Conservation (phyloP, 371 early-diverging fungal genomes). For the Actinomortierella wolfii region DNA sequence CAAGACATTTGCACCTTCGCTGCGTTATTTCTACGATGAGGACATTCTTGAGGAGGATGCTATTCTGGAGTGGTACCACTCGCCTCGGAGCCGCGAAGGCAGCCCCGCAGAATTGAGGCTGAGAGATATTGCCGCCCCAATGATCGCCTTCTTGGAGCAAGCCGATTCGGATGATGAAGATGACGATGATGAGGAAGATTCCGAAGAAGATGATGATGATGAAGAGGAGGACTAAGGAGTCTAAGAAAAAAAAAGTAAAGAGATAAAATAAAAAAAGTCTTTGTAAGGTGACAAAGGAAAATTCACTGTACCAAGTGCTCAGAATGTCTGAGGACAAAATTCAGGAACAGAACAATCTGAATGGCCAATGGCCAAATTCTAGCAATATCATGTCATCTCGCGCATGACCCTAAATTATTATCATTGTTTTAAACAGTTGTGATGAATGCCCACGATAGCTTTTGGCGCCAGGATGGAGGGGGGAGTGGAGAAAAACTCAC, state of each 20-base stretch:
- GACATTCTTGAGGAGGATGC: slow-evolving; percentile 89
- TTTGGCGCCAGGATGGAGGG: no score
- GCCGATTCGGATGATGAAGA: slow-evolving; percentile 35
- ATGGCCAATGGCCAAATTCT: no score
- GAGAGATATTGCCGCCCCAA: slow-evolving; percentile 28
- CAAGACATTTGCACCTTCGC: slow-evolving; percentile 65
- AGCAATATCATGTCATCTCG: no score
- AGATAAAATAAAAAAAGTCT: slow-evolving; percentile 6
- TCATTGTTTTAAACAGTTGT: no score
- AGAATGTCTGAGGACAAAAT: no score
- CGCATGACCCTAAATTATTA: no score
- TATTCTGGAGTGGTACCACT: slow-evolving; percentile 75
- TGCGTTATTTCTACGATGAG: slow-evolving; percentile 76
- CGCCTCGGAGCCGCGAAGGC: slow-evolving; percentile 33
- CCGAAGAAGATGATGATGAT: slow-evolving; percentile 21
- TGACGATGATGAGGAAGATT: slow-evolving; percentile 16
- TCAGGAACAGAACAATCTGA: no score
- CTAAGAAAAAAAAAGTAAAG: slow-evolving; percentile 5
- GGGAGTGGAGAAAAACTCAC: no score
- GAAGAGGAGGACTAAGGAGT: slow-evolving; percentile 8
- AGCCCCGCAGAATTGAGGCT: slow-evolving; percentile 28
- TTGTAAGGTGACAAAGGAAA: background rate
- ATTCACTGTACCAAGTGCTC: background rate
- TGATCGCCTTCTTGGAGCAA: slow-evolving; percentile 42
- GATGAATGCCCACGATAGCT: no score